Base-by-base conservation (phyloP, 2,329 filamentous ascomycete species). In the Colletotrichum cordylinicola region DNA sequence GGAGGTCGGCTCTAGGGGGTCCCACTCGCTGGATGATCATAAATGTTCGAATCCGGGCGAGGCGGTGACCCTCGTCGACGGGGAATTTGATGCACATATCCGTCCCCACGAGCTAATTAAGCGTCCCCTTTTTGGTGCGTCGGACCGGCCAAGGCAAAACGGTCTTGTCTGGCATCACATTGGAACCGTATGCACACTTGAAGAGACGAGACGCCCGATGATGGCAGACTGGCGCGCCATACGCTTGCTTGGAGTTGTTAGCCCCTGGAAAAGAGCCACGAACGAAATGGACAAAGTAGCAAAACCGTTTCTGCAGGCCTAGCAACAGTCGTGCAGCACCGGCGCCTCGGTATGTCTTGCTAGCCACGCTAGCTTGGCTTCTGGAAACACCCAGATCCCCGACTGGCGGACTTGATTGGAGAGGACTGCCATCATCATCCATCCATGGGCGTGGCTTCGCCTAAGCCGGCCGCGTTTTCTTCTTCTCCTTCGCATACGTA, bases 31-130 rank as follows among this genome's bases (percentile, higher is more conserved):
- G 27, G 56, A 35, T 73, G 64, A 52, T 65, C 64, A 58, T 35
- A 67, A 16, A 56, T 68, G 73, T 33, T 68, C 35, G 29, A 65
- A 65, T 68, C 64, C 61, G 43, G 29, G 21, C 64, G 68, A 31
- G 73, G 70, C 73, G 66, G 56, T 52, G 70, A 52, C 64, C 56
- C 74, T 75, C 65, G 70, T 72, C 56, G 27, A 75, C 69, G 74
- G 74, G 70, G 70, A 75, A 75, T 74, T 75, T 58, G 62, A 68
- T 68, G 74, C 70, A 65, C 64, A 75, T 73, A 75, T 75, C 73
- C 73, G 70, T 68, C 73, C 70, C 74, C 74, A 73, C 70, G 70
- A 69, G 64, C 70, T 74, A 74, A 75, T 75, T 65, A 74, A 73
- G 70, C 70, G 62, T 75, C 74, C 65, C 74, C 64, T 73, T 73